phyloP scores from a whole-genome alignment of 2,329 filamentous ascomycete species.

The Tolypocladium tundrense region DNA sequence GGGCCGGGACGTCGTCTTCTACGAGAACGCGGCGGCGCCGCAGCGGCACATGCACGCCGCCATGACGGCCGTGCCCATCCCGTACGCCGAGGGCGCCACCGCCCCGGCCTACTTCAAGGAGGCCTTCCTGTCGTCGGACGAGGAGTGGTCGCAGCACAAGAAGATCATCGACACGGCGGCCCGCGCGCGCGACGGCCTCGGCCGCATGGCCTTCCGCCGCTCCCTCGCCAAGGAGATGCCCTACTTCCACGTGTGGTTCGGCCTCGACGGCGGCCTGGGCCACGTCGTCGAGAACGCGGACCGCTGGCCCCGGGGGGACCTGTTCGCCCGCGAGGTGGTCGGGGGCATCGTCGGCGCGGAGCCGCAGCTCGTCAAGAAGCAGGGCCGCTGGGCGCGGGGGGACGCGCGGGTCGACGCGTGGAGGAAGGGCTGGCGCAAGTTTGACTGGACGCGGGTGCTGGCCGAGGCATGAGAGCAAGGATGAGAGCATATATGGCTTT shows the following conservation, averaged over 20 bases:
- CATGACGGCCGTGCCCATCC: constrained; percentile 77
- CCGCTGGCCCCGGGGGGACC: constrained; percentile 79
- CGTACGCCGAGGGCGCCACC: constrained; percentile 81
- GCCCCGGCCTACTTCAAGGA: constrained; percentile 93
- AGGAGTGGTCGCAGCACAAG: constrained; percentile 92
- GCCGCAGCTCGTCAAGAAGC: constrained; percentile 76
- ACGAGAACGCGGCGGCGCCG: constrained; percentile 86
- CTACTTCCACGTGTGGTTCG: constrained; percentile 97
- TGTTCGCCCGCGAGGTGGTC: constrained; percentile 86
- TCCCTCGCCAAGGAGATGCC: constrained; percentile 91
- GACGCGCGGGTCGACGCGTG: constrained; percentile 67
- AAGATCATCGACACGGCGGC: constrained; percentile 85
- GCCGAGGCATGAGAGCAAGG: constrained; percentile 20
- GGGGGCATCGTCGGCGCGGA: constrained; percentile 85
- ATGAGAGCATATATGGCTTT: too few relatives aligned
- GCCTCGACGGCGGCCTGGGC: constrained; percentile 80
- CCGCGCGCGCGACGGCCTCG: constrained; percentile 53
- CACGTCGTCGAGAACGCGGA: constrained; percentile 83
- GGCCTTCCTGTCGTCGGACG: constrained; percentile 77
- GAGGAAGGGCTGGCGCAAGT: constrained; percentile 78
- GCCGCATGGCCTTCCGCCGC: constrained; percentile 71
- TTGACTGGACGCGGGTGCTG: constrained; percentile 70
- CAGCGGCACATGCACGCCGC: constrained; percentile 73
- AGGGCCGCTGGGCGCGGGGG: constrained; percentile 71
- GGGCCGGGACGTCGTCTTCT: constrained; percentile 87